These are phyloP conservation scores for Lachancea quebecensis DNA, from an alignment of 805 yeast species.

Conservation along the genomic window DNA sequence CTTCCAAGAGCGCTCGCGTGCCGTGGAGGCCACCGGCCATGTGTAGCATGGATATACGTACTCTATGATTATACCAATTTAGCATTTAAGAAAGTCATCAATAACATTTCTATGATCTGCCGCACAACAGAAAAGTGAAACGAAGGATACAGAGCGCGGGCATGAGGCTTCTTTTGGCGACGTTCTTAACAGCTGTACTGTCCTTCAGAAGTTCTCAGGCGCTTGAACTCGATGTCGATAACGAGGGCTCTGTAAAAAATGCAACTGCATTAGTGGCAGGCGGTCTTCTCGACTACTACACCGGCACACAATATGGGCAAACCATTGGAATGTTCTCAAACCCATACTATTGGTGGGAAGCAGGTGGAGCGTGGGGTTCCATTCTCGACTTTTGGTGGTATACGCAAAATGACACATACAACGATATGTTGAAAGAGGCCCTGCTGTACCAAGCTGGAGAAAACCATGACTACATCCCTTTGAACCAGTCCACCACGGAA, in stretches of 20 bases:
- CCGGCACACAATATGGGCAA: constrained; percentile 61
- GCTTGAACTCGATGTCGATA: constrained; percentile 25
- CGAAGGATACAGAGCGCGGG: not conserved
- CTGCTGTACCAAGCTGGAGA: constrained; percentile 36
- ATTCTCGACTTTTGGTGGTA: constrained; percentile 67
- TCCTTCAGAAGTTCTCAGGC: constrained; percentile 9
- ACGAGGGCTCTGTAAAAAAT: constrained; percentile 29
- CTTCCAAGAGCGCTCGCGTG: no score
- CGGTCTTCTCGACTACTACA: constrained; percentile 80
- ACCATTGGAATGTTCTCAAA: constrained; percentile 77
- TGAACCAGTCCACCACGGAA: constrained; percentile 58
- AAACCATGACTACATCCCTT: constrained; percentile 50
- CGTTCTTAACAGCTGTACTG: constrained; percentile 1
- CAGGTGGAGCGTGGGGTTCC: constrained; percentile 69
- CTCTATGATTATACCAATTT: no score
- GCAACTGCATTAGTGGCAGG: constrained; percentile 56
- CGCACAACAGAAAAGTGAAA: not conserved
- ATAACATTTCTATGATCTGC: no score
- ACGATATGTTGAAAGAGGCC: constrained; percentile 50
- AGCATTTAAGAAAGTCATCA: no score
- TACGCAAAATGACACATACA: constrained; percentile 62
- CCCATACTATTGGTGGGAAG: constrained; percentile 98
- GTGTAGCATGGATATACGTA: no score
- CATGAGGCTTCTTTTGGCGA: constrained; percentile 2
- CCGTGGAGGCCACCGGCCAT: no score